Evolutionary conservation across 2,329 filamentous ascomycete species (phyloP).

Genomic region (Pseudogymnoascus sp.): DNA sequence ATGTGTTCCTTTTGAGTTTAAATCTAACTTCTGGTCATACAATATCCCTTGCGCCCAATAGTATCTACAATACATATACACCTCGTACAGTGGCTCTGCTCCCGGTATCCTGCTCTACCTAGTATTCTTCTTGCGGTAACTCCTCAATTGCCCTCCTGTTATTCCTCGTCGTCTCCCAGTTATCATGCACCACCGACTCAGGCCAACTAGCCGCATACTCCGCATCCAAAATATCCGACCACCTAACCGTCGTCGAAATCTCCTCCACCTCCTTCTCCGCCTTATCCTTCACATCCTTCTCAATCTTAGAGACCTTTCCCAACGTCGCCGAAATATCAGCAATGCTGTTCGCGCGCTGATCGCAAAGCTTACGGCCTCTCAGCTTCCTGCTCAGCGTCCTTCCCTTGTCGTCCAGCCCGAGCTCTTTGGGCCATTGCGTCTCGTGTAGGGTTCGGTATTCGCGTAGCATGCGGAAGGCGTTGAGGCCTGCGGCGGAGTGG

Average conservation of each 20-base stretch:
- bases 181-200: slow-evolving; percentile 27
- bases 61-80: slow-evolving; percentile 7
- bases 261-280: slow-evolving; percentile 10
- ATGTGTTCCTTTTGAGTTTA: not conserved
- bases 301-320: slow-evolving; percentile 14
- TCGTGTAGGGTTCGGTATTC: slow-evolving; percentile 57
- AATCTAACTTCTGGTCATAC: slow-evolving; percentile 1
- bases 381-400: slow-evolving; percentile 24
- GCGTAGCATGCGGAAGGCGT: slow-evolving; percentile 53
- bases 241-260: slow-evolving; percentile 22
- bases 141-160: slow-evolving; percentile 9
- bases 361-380: slow-evolving; percentile 45
- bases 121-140: not conserved
- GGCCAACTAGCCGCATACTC: slow-evolving; percentile 31
- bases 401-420: slow-evolving; percentile 28
- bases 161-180: slow-evolving; percentile 13
- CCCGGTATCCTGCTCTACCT: not conserved
- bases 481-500: slow-evolving; percentile 42
- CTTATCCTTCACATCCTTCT: slow-evolving; percentile 3
- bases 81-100: not conserved
- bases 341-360: slow-evolving; percentile 52
- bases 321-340: slow-evolving; percentile 56
- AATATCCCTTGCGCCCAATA: slow-evolving; percentile 4
- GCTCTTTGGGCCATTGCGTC: slow-evolving; percentile 46
- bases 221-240: slow-evolving; percentile 29